phyloP scores from a whole-genome alignment of 257 asterid genomes.

The Ophiorrhiza pumila region DNA sequence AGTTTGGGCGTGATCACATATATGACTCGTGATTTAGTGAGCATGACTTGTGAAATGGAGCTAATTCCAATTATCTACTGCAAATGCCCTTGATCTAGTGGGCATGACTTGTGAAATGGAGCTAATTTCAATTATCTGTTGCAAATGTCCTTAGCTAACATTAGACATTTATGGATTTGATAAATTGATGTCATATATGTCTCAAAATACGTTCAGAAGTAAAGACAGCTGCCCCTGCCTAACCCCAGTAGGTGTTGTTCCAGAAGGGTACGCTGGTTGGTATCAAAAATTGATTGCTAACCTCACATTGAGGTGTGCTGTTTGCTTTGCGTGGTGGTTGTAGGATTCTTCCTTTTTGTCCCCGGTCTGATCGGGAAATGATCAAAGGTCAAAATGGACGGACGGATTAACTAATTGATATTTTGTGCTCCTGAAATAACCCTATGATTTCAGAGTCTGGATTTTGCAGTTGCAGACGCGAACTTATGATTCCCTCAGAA shows the following conservation, averaged over 20 bases:
- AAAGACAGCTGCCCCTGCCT: not conserved
- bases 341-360: not conserved
- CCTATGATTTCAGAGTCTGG: not conserved
- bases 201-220: not conserved
- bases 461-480: not conserved
- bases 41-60: not conserved
- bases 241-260: not conserved
- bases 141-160: not conserved
- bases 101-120: not conserved
- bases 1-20: no score
- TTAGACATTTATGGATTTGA: not conserved
- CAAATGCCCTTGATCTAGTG: not conserved
- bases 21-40: not conserved
- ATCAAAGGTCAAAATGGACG: not conserved
- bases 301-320: conserved; percentile 3
- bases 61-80: not conserved
- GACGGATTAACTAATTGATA: no score
- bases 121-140: not conserved
- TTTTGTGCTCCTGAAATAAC: not conserved
- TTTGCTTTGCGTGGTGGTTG: not conserved
- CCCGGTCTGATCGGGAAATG: not conserved
- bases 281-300: conserved; percentile 2
- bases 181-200: not conserved
- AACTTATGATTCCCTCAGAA: no score
- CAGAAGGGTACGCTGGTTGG: not conserved